phyloP scores from a whole-genome alignment of 345 rosid species.

The Eucalyptus pauciflora region DNA sequence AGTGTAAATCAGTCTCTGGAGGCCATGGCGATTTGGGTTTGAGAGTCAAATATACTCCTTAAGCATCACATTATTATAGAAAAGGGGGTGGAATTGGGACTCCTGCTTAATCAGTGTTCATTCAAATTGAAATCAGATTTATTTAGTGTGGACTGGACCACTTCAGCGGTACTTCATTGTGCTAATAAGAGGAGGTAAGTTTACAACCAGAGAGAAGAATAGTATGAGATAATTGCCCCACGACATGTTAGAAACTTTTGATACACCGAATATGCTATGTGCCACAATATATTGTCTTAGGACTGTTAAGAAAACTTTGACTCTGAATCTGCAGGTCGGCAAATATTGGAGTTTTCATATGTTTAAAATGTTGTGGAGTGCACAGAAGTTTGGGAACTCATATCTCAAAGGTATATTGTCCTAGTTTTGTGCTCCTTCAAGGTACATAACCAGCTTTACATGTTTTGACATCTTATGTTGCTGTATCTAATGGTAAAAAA shows the following conservation, averaged over 20 bases:
- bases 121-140: not conserved
- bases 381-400: conserved; percentile 98
- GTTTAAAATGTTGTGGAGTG: conserved; percentile 94
- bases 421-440: not conserved
- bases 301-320: not conserved
- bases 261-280: not conserved
- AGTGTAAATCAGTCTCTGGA: not conserved
- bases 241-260: not conserved
- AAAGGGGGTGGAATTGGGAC: not conserved
- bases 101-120: not conserved
- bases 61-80: not conserved
- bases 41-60: not conserved
- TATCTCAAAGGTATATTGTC: conserved; percentile 74
- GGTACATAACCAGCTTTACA: not conserved
- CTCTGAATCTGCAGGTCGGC: conserved; percentile 63
- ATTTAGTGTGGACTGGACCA: not conserved
- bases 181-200: not conserved
- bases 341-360: conserved; percentile 92
- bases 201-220: not conserved
- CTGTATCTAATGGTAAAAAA: not conserved
- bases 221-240: not conserved
- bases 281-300: not conserved
- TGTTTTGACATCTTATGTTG: not conserved
- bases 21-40: not conserved
- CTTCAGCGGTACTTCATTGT: not conserved